Percentiles rank a stretch among this genome's conserved stretches.
Evolutionary conservation across 345 rosid genomes (phyloP).

Genomic region (Syzygium oleosum): DNA sequence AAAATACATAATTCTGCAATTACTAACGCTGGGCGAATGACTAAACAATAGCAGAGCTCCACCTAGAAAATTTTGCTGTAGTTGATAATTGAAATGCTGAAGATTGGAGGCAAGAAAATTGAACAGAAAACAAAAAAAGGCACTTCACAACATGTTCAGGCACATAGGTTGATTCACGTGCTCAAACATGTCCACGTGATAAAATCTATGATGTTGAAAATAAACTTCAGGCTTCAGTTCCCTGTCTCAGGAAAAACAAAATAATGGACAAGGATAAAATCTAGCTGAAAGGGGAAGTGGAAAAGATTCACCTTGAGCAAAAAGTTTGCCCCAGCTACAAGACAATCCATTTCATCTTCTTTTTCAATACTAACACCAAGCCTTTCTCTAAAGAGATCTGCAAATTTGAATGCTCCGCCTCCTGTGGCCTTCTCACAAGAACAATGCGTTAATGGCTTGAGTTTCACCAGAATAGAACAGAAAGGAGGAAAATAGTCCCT

Average conservation of each 20-base stretch:
- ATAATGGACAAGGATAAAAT: neutral
- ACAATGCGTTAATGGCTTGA: constrained; percentile 14
- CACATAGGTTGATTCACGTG: neutral
- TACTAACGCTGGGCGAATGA: neutral
- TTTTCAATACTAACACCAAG: constrained; percentile 94
- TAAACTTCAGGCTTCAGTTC: neutral
- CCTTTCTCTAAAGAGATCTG: constrained; percentile 91
- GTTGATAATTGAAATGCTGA: neutral
- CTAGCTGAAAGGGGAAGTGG: constrained; percentile 2
- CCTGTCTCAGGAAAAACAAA: neutral
- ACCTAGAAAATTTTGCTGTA: neutral
- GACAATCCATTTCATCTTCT: constrained; percentile 99
- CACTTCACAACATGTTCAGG: neutral
- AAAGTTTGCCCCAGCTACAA: constrained; percentile 98
- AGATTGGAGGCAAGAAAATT: neutral
- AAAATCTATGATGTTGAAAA: neutral
- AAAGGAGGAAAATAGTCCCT: neutral
- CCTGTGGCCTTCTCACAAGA: constrained; percentile 87
- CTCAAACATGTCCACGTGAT: neutral
- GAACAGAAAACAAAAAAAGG: neutral
- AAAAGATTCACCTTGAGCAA: constrained; percentile 64
- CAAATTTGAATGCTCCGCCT: constrained; percentile 91
- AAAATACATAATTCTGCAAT: neutral
- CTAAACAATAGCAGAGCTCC: neutral
- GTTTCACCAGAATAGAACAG: neutral